Evolutionary conservation across 169 alveolate genomes (phyloP).

Genomic region (Eimeria sp.): DNA sequence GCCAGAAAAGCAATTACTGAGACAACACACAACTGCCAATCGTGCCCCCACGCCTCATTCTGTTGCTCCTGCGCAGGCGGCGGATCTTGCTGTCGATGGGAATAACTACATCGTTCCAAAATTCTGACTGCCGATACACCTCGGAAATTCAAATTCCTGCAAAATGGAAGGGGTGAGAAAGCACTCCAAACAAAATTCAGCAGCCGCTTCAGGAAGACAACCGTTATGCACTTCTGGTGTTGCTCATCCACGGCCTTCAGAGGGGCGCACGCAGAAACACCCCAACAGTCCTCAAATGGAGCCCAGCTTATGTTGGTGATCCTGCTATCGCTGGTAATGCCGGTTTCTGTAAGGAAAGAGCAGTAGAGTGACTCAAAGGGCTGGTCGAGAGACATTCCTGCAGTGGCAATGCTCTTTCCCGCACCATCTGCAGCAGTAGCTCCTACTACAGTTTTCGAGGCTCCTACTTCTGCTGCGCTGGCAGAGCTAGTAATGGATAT

Average conservation of each 20-base stretch:
- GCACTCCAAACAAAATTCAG: conserved; percentile 20
- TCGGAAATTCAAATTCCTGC: neutral
- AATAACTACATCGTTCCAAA: conserved; percentile 19
- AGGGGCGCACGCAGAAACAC: conserved; percentile 46
- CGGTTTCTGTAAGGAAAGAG: neutral
- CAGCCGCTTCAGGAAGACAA: conserved; percentile 20
- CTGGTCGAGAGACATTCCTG: neutral
- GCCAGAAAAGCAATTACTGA: conserved; percentile 49
- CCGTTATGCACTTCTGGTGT: conserved; percentile 53
- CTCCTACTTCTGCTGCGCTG: neutral
- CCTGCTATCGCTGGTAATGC: neutral
- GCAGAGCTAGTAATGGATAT: neutral
- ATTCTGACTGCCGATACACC: conserved; percentile 56
- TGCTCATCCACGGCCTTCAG: conserved; percentile 32
- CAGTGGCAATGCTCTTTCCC: neutral
- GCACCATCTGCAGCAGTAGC: neutral
- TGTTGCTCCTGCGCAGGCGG: conserved; percentile 3
- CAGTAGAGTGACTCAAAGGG: conserved; percentile 33
- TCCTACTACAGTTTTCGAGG: neutral
- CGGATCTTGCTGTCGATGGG: neutral
- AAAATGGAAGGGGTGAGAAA: conserved; percentile 8
- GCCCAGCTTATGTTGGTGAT: conserved; percentile 26
- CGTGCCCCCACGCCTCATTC: conserved; percentile 63
- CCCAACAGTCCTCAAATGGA: conserved; percentile 72
- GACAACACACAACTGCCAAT: conserved; percentile 66